Evolutionary conservation across 2,329 filamentous ascomycete species (phyloP).

Genomic region (Fusarium solani-melongenae): DNA sequence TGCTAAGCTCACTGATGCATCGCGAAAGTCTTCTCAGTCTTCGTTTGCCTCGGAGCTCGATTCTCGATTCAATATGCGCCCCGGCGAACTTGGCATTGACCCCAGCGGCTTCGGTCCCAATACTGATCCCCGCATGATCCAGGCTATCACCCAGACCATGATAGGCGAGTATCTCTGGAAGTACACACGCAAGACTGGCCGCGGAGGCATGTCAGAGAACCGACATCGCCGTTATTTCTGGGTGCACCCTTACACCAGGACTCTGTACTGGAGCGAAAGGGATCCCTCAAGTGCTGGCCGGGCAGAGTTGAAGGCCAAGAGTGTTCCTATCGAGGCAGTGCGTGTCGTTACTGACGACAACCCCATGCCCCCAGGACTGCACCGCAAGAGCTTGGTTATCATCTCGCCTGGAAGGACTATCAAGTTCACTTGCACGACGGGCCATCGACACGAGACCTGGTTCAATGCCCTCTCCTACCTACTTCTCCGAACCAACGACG

Average conservation of each 20-base stretch:
- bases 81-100: conserved; percentile 65
- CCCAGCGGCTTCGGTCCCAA: conserved; percentile 71
- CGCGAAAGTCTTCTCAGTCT: conserved; percentile 82
- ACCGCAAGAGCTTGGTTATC: conserved; percentile 92
- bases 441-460: conserved; percentile 97
- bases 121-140: conserved; percentile 97
- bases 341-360: conserved; percentile 95
- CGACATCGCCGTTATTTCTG: conserved; percentile 97
- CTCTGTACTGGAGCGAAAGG: conserved; percentile 94
- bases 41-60: conserved; percentile 97
- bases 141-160: conserved; percentile 99
- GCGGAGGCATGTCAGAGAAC: conserved; percentile 87
- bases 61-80: conserved; percentile 82
- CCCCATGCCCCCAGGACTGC: conserved; percentile 91
- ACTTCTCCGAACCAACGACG: conserved; percentile 78
- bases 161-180: conserved; percentile 99
- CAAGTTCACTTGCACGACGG: conserved; percentile 94
- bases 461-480: conserved; percentile 97
- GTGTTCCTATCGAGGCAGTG: conserved; percentile 92
- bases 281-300: conserved; percentile 86
- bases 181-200: conserved; percentile 94
- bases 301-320: conserved; percentile 82
- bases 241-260: conserved; percentile 97
- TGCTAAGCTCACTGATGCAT: conserved; percentile 49
- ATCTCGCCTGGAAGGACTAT: conserved; percentile 88